phyloP scores from a whole-genome alignment of 805 yeast genomes.

The Isabelozyma rhagii region DNA sequence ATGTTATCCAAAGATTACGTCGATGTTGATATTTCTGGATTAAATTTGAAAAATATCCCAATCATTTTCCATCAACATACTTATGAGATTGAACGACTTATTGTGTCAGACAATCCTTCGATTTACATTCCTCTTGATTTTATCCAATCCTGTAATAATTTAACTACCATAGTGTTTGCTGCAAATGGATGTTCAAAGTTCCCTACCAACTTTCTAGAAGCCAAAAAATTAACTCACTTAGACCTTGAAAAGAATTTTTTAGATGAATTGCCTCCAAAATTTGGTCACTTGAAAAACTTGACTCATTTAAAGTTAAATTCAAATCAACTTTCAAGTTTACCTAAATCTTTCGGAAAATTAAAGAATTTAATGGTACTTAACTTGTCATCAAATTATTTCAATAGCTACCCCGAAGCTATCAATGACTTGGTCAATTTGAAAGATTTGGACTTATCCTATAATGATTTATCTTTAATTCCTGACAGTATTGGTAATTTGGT shows the following conservation, averaged over 20 bases:
- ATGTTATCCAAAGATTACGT: conserved; percentile 62
- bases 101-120: conserved; percentile 84
- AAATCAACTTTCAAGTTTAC: conserved; percentile 65
- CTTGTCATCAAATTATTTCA: conserved; percentile 73
- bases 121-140: conserved; percentile 81
- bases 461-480: conserved; percentile 63
- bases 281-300: conserved; percentile 52
- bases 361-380: conserved; percentile 59
- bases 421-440: conserved; percentile 55
- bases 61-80: conserved; percentile 77
- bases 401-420: conserved; percentile 61
- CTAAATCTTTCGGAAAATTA: conserved; percentile 56
- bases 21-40: conserved; percentile 67
- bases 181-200: conserved; percentile 70
- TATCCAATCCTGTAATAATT: conserved; percentile 74
- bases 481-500: conserved; percentile 54
- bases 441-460: conserved; percentile 79
- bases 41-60: conserved; percentile 81
- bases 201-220: conserved; percentile 71
- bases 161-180: conserved; percentile 64
- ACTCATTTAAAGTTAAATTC: conserved; percentile 67
- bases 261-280: conserved; percentile 54
- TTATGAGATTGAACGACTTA: conserved; percentile 73
- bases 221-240: conserved; percentile 60
- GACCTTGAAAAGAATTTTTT: conserved; percentile 80